Evolutionary conservation across 2,329 filamentous ascomycete species (phyloP).

Genomic region (Aaosphaeria pasadenensis): DNA sequence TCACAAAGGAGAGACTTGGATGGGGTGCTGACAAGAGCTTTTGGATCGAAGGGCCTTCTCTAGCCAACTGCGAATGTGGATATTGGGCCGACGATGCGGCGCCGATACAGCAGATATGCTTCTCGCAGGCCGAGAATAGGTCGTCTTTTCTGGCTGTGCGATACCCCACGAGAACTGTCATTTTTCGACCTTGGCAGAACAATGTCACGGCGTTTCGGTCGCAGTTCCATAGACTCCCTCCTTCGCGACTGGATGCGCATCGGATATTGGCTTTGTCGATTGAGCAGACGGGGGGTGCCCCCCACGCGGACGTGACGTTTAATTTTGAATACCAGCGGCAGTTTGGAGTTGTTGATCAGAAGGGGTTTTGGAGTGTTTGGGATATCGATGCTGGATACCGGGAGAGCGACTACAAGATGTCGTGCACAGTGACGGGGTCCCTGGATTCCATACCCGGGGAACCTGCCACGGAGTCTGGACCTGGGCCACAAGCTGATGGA

Average conservation of each 20-base stretch:
- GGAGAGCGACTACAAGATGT: constrained; percentile 28
- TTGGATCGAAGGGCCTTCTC: constrained; percentile 47
- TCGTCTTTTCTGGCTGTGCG: constrained; percentile 52
- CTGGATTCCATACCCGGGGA: constrained; percentile 2
- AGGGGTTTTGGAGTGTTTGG: constrained; percentile 68
- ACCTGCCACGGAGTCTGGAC: constrained; percentile 29
- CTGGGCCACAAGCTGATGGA: constrained; percentile 41
- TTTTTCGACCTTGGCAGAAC: constrained; percentile 43
- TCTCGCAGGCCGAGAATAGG: constrained; percentile 44
- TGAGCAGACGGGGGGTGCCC: constrained; percentile 51
- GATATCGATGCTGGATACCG: constrained; percentile 43
- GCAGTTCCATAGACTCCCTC: constrained; percentile 19
- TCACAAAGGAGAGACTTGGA: constrained; percentile 52
- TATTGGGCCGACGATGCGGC: constrained; percentile 56
- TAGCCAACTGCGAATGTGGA: constrained; percentile 45
- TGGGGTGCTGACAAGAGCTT: constrained; percentile 51
- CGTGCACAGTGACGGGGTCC: constrained; percentile 28
- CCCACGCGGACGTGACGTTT: constrained; percentile 64
- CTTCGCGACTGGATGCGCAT: constrained; percentile 56
- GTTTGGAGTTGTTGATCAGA: constrained; percentile 63
- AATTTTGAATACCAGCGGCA: constrained; percentile 61
- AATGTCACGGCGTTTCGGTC: constrained; percentile 12
- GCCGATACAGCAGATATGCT: constrained; percentile 55
- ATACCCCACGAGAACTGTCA: constrained; percentile 41
- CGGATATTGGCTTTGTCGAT: constrained; percentile 54